Percentiles rank a stretch among this genome's conserved stretches.
Evolutionary conservation across 2,329 filamentous ascomycete species (phyloP).

Genomic region (Neonectria ditissima): DNA sequence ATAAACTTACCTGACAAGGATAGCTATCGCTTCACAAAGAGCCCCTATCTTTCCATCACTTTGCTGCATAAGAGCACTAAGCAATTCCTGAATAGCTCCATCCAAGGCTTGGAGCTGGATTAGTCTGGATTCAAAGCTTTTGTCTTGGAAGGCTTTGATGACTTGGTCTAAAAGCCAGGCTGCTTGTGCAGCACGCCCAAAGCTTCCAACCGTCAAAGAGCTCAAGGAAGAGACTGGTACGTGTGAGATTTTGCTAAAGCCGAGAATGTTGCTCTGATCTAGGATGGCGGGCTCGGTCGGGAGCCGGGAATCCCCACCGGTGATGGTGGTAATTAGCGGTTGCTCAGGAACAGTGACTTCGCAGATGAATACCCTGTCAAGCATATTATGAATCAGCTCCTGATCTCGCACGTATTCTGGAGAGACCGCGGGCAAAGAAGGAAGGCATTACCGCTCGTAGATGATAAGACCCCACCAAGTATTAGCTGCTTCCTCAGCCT

Average conservation of each 20-base stretch:
- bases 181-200: conserved; percentile 11
- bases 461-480: conserved; percentile 18
- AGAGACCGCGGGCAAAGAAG: not conserved
- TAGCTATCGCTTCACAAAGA: conserved; percentile 3
- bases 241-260: not conserved
- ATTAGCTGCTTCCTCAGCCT: conserved; percentile 13
- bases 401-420: too few species aligned
- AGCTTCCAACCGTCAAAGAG: not conserved
- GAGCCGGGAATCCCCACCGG: not conserved
- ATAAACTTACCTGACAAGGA: conserved; percentile 8
- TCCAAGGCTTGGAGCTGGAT: conserved; percentile 4
- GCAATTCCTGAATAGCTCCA: conserved; percentile 1
- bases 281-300: conserved; percentile 7
- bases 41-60: not conserved
- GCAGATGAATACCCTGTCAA: not conserved
- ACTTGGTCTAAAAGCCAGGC: conserved; percentile 12
- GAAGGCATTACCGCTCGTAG: conserved; percentile 12
- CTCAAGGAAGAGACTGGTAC: conserved; percentile 3
- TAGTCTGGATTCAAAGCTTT: not conserved
- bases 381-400: too few species aligned
- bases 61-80: not conserved
- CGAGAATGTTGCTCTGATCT: not conserved
- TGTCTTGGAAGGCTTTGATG: not conserved
- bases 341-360: conserved; percentile 3
- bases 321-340: conserved; percentile 2